Evolutionary conservation across 1,284 basidiomycete species (phyloP).

Genomic region (Ustilago crameri): DNA sequence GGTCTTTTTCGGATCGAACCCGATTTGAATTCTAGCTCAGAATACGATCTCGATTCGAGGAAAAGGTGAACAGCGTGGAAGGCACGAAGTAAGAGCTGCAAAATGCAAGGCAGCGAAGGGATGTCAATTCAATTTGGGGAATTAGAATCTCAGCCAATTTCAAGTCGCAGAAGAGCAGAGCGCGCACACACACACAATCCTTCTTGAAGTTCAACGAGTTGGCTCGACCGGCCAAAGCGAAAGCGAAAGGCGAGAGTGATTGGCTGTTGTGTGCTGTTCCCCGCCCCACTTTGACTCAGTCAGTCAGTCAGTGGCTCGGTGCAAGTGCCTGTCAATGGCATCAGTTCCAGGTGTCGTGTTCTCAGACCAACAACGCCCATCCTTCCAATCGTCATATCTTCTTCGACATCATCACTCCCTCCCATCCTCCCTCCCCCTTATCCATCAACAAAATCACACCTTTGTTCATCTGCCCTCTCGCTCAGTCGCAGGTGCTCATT

Average conservation of each 20-base stretch:
- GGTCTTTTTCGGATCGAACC: constrained; percentile 1
- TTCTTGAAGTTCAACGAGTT: background rate
- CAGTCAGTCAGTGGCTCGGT: no score
- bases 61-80: constrained; percentile 12
- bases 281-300: no score
- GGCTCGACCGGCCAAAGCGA: constrained; percentile 6
- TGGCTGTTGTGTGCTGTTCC: no score
- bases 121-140: background rate
- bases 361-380: constrained; percentile 2
- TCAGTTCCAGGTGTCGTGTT: constrained; percentile 23
- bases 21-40: background rate
- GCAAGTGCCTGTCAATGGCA: no score
- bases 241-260: no score
- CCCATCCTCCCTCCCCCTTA: background rate
- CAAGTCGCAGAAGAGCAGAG: no score
- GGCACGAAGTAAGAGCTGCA: background rate
- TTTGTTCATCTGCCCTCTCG: constrained; percentile 1
- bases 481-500: constrained; percentile 2
- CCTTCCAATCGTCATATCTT: background rate
- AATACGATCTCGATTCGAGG: background rate
- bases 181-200: no score
- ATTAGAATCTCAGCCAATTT: background rate
- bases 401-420: constrained; percentile 4
- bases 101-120: background rate
- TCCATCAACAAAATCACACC: background rate